Base-by-base conservation (phyloP, 1,284 basidiomycete species). In the Ustilago shanxiensis region DNA sequence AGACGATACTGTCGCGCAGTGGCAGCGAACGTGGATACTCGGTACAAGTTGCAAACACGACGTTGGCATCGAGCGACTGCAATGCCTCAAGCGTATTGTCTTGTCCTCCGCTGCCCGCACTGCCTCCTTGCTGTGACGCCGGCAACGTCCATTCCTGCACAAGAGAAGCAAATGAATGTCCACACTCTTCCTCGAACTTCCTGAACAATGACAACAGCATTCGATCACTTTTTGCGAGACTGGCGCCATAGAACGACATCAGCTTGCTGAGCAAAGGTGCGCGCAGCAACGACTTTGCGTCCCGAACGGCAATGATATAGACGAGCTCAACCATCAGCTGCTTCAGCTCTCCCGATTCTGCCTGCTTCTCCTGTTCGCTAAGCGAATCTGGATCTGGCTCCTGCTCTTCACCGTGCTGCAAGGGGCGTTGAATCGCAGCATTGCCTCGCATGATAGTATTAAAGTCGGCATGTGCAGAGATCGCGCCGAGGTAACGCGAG, bases 231-330 rank as follows among this genome's bases (percentile, higher is more conserved):
- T 69, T 63, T 0, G 90, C 89, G 33, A 92, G 85, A 0, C 92
- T 92, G 1, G 93, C 95, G 4, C 89, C 87, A 84, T 97, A 97
- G 1, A 95, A 87, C 8, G 87, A 87, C 33, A 93, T 86, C 29
- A 96, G 88, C 1, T 93, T 92, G 60, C 92, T 90, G 55, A 95
- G 87, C 76, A 95, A 93, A 10, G 90, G 91, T 1, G 91, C 89
- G 82, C 95, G 94, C 80, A 93, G 94, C 1, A 94, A 92, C 77
- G 93, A 93, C 20, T 89, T 87, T 0, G 93, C 92, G 80, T 94
- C 91, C 14, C 91, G 88, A 62, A 89, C 85, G 87, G 95, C 95
- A 3, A 95, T 88, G 1, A 87, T 86, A 60, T 90, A 88, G 1
- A 95, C 86, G 0, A 93, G 86, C 39, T 87, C 81, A 29, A 91